Evolutionary conservation across 2,329 filamentous ascomycete species (phyloP), one percentile per base, ranked within the genome.

Genomic region (Akanthomyces uredinophilus): DNA sequence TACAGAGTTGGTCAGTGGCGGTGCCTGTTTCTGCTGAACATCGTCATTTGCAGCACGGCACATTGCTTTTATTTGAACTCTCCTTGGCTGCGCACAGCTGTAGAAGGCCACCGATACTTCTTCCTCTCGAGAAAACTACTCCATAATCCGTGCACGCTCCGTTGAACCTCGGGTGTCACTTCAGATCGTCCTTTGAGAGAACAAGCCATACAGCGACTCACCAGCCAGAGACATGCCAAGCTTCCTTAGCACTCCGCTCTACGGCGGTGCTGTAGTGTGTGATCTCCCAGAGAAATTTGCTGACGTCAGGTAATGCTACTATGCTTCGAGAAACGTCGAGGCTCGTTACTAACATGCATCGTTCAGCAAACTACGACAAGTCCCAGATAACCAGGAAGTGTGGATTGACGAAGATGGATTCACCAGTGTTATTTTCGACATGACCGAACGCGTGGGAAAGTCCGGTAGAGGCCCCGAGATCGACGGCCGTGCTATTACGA

Each of bases 371-470:
- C 82, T 92, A 68, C 87, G 90, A 66, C 84, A 92, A 76, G 86
- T 93, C 5, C 90, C 90, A 56, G 88, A 94, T 73, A 90, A 96
- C 74, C 93, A 98, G 78, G 94, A 97, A 80, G 89, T 97, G 68
- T 96, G 87, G 78, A 88, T 97, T 70, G 92, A 96, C 72, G 83
- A 85, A 66, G 83, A 89, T 65, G 92, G 92, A 55, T 93, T 93
- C 74, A 91, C 91, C 3, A 92, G 85, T 76, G 87, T 96, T 73
- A 93, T 96, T 68, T 84, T 97, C 74, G 94, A 98, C 70, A 91
- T 98, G 70, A 89, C 90, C 60, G 89, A 97, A 78, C 89, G 90
- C 61, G 88, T 96, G 24, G 83, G 85, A 64, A 72, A 75, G 16
- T 70, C 83, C 5, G 79, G 81, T 35, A 78, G 76, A 47, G 76